Conservation (phyloP, 441 rosid genomes). For the Euphorbia corollata region DNA sequence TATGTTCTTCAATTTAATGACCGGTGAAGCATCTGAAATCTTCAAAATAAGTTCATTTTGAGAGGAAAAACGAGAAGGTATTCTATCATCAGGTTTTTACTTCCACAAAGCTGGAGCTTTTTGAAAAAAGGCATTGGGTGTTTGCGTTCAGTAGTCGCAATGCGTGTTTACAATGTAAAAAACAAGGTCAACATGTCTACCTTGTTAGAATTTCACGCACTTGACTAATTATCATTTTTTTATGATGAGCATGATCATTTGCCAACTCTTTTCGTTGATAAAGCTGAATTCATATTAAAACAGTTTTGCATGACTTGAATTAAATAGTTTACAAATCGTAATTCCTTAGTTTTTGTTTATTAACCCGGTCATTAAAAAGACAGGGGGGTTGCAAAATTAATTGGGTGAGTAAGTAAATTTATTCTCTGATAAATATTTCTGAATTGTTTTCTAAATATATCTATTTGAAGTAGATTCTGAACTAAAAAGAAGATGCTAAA, state of each 20-base stretch:
- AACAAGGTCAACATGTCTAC: neutral
- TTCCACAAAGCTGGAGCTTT: neutral
- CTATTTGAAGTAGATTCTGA: no score
- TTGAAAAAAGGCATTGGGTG: neutral
- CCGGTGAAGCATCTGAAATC: neutral
- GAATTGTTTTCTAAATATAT: neutral
- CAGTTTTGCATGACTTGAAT: neutral
- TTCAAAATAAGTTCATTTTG: neutral
- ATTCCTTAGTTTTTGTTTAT: no score
- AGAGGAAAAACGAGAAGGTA: neutral
- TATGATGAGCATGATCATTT: neutral
- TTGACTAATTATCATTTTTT: neutral
- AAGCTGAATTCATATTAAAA: neutral
- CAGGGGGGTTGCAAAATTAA: neutral
- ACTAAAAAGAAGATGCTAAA: no score
- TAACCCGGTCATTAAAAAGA: neutral
- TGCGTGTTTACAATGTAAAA: neutral
- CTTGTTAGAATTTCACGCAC: neutral
- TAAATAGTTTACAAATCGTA: no score
- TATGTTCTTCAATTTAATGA: neutral
- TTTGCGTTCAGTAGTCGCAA: neutral
- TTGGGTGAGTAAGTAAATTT: neutral
- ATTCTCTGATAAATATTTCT: neutral
- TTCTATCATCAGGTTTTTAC: neutral
- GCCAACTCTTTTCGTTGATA: neutral